Conservation (phyloP, 2,329 filamentous ascomycete genomes). For the Corynespora cassiicola region DNA sequence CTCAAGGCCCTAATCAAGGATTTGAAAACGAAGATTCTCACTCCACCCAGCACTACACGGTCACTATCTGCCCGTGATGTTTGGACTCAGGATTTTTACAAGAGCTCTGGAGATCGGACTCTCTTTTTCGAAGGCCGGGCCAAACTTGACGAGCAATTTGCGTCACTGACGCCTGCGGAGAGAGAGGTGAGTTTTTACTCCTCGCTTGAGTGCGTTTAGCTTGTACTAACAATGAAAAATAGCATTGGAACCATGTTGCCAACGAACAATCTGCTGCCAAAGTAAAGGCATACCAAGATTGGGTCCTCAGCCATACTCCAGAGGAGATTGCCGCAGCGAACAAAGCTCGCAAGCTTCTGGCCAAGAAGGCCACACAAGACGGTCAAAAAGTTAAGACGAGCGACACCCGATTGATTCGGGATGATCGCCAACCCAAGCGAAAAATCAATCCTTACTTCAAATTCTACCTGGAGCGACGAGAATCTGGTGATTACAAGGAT, state of each 20-base stretch:
- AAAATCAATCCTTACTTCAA: conserved; percentile 46
- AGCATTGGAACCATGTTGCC: conserved; percentile 63
- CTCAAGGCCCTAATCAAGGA: conserved; percentile 30
- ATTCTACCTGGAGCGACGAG: conserved; percentile 55
- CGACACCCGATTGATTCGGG: conserved; percentile 49
- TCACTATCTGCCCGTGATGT: no score
- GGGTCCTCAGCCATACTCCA: conserved; percentile 62
- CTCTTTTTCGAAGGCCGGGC: no score
- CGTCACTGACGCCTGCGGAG: conserved; percentile 43
- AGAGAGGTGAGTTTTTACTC: conserved; percentile 34
- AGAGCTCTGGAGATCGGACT: no score
- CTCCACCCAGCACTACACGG: conserved; percentile 40
- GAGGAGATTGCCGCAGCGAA: conserved; percentile 67
- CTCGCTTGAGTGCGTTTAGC: not conserved
- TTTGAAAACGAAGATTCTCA: conserved; percentile 47
- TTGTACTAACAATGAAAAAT: conserved; percentile 1
- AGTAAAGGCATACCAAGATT: conserved; percentile 55
- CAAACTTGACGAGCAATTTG: no score
- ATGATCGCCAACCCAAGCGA: conserved; percentile 61
- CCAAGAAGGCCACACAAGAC: conserved; percentile 16
- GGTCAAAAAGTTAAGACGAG: conserved; percentile 14
- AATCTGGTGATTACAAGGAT: conserved; percentile 58
- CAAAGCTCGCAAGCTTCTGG: conserved; percentile 56
- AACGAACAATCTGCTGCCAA: conserved; percentile 55
- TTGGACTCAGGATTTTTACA: no score